phyloP scores from a whole-genome alignment of 2,329 filamentous ascomycete genomes.

The Raffaelea albimanens region DNA sequence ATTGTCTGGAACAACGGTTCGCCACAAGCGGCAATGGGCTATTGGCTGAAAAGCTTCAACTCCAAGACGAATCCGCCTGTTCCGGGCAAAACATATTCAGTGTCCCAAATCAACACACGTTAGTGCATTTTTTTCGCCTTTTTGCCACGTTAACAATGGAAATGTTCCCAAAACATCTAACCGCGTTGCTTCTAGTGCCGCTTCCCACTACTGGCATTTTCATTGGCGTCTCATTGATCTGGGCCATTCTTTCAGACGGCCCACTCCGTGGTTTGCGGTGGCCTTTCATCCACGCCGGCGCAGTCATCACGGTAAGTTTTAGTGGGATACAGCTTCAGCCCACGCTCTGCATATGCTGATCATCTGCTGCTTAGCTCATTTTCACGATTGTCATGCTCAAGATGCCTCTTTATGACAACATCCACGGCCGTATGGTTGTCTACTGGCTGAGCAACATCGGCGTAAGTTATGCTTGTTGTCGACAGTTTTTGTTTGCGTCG shows the following conservation, averaged over 20 bases:
- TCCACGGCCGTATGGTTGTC: conserved; percentile 24
- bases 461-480: conserved; percentile 13
- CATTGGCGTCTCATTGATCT: conserved; percentile 23
- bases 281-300: conserved; percentile 28
- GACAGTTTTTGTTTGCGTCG: background rate
- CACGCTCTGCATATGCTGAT: too few relatives aligned
- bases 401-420: conserved; percentile 25
- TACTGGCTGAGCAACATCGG: conserved; percentile 28
- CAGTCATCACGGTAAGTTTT: conserved; percentile 22
- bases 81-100: conserved; percentile 22
- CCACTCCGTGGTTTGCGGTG: conserved; percentile 21
- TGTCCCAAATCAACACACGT: conserved; percentile 26
- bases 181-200: conserved; percentile 19
- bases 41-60: conserved; percentile 32
- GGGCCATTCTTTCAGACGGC: conserved; percentile 28
- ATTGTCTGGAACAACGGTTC: conserved; percentile 28
- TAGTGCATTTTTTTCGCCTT: conserved; percentile 8
- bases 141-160: too few relatives aligned
- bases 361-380: conserved; percentile 15
- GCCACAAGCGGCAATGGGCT: conserved; percentile 27
- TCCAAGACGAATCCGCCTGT: conserved; percentile 21
- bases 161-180: background rate
- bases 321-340: too few relatives aligned
- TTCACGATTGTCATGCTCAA: conserved; percentile 22
- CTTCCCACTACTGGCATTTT: conserved; percentile 23